phyloP scores from a whole-genome alignment of 2,329 filamentous ascomycete genomes.

The Aspergillus brunneoviolaceus region DNA sequence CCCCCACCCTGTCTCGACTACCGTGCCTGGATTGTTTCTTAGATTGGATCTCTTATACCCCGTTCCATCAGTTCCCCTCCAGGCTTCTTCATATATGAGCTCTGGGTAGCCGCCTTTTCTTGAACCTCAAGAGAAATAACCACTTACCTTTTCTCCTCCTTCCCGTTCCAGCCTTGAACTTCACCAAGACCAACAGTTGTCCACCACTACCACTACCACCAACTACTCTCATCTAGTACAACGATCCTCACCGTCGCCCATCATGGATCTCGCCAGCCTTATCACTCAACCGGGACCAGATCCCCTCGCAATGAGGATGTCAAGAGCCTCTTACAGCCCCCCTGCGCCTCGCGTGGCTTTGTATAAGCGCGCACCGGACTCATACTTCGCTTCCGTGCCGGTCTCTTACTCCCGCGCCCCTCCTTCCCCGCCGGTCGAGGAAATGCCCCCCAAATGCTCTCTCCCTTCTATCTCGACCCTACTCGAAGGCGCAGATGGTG shows the following conservation, averaged over 20 bases:
- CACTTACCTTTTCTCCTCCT: slow-evolving; percentile 3
- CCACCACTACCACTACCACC: neutral
- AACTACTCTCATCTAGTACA: neutral
- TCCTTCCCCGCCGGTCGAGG: slow-evolving; percentile 43
- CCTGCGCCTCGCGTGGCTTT: slow-evolving; percentile 15
- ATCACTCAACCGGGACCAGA: slow-evolving; percentile 28
- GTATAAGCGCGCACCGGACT: slow-evolving; percentile 25
- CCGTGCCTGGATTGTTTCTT: slow-evolving; percentile 8
- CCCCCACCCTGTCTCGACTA: slow-evolving; percentile 15
- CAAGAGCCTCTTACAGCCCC: slow-evolving; percentile 18
- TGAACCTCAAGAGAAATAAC: neutral
- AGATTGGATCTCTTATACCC: slow-evolving; percentile 3
- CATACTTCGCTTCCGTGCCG: slow-evolving; percentile 25
- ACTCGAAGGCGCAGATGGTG: slow-evolving; percentile 76
- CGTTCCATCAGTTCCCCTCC: slow-evolving; percentile 12
- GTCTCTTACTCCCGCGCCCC: slow-evolving; percentile 34
- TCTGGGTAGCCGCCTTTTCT: slow-evolving; percentile 12
- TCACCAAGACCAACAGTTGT: neutral
- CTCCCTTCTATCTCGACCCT: slow-evolving; percentile 92
- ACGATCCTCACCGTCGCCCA: slow-evolving; percentile 8
- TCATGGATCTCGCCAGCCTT: slow-evolving; percentile 39
- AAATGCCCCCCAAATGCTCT: slow-evolving; percentile 70
- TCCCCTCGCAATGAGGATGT: slow-evolving; percentile 18
- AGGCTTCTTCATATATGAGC: slow-evolving; percentile 18
- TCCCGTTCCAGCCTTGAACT: slow-evolving; percentile 2